Evolutionary conservation across 192 early-diverging fungal species (phyloP).

Genomic region (Funneliformis mosseae): DNA sequence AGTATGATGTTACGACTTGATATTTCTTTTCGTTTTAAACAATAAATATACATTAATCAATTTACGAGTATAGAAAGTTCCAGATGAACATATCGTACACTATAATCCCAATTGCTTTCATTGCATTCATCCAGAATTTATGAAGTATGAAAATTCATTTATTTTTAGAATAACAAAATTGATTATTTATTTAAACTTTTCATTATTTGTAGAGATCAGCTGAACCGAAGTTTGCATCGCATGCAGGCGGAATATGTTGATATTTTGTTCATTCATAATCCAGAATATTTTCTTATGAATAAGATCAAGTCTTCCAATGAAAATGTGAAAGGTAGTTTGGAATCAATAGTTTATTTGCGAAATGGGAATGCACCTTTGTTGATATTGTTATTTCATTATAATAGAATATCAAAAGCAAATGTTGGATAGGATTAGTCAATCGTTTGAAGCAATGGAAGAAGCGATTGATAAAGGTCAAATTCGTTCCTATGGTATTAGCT

Average conservation of each 20-base stretch:
- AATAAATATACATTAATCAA: background rate
- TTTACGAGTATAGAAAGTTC: constrained; percentile 28
- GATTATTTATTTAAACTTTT: too few relatives aligned
- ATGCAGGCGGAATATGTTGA: constrained; percentile 39
- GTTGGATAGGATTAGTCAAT: constrained; percentile 31
- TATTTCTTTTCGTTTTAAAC: background rate
- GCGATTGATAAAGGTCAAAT: constrained; percentile 43
- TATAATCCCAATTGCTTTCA: constrained; percentile 41
- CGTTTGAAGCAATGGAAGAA: constrained; percentile 44
- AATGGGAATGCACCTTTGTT: background rate
- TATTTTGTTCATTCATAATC: constrained; percentile 47
- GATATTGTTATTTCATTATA: background rate
- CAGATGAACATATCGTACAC: constrained; percentile 41
- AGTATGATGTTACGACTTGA: constrained; percentile 1
- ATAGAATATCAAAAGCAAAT: constrained; percentile 34
- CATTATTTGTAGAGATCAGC: constrained; percentile 38
- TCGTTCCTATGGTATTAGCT: constrained; percentile 44
- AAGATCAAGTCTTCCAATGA: constrained; percentile 36
- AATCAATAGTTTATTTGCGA: background rate
- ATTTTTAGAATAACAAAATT: background rate
- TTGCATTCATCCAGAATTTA: constrained; percentile 48
- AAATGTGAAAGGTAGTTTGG: constrained; percentile 38
- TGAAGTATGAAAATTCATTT: constrained; percentile 34
- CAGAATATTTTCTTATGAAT: constrained; percentile 44
- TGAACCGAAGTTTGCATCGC: constrained; percentile 39